phyloP scores from a whole-genome alignment of 2,329 filamentous ascomycete genomes.

The Claviceps arundinis region DNA sequence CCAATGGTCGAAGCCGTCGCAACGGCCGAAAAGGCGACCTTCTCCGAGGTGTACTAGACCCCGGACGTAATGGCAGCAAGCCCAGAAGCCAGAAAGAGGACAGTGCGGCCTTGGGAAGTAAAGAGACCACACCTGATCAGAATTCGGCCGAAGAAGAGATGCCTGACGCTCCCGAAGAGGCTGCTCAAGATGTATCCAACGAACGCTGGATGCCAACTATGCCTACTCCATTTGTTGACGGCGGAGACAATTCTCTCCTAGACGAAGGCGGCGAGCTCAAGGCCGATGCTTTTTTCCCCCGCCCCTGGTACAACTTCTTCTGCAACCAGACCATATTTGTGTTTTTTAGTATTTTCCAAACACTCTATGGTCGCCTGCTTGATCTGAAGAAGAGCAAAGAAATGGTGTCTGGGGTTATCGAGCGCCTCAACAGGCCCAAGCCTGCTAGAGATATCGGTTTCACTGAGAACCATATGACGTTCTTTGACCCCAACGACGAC shows the following conservation, averaged over 20 bases:
- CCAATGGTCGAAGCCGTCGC: constrained; percentile 54
- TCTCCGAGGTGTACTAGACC: constrained; percentile 76
- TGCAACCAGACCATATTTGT: constrained; percentile 84
- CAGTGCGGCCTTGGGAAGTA: constrained; percentile 64
- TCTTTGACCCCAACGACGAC: constrained; percentile 53
- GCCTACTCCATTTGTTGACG: constrained; percentile 40
- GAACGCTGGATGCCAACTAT: constrained; percentile 52
- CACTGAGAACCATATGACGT: constrained; percentile 63
- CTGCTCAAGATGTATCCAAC: constrained; percentile 48
- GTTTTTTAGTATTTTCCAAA: constrained; percentile 88
- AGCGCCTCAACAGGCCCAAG: constrained; percentile 60
- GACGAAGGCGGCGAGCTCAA: constrained; percentile 51
- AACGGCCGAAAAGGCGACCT: constrained; percentile 69
- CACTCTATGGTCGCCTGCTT: constrained; percentile 72
- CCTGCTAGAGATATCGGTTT: constrained; percentile 75
- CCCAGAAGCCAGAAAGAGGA: constrained; percentile 64
- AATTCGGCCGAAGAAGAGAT: constrained; percentile 69
- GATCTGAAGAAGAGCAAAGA: constrained; percentile 71
- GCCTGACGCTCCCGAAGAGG: constrained; percentile 45
- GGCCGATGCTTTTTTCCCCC: constrained; percentile 68
- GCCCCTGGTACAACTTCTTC: constrained; percentile 79
- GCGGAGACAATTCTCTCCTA: constrained; percentile 38
- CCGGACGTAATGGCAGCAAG: constrained; percentile 55
- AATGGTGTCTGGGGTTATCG: constrained; percentile 60
- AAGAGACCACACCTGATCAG: constrained; percentile 78